Conservation (phyloP, 2,329 filamentous ascomycete species). For the Simplicillium aogashimaense region DNA sequence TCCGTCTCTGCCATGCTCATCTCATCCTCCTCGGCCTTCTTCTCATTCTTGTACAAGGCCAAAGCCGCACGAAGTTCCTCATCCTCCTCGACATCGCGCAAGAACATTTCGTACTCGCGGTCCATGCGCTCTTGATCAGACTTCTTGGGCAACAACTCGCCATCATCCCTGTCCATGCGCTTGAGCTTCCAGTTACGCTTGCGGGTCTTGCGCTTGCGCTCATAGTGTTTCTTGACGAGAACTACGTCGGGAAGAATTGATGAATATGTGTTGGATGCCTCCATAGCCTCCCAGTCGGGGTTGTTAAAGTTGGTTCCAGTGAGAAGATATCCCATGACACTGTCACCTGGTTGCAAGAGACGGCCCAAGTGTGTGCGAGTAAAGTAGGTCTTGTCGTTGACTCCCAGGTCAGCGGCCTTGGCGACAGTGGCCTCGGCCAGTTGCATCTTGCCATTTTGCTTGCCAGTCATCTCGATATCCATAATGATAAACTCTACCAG, state of each 20-base stretch:
- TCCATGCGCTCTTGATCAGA: conserved; percentile 82
- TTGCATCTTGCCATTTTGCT: conserved; percentile 69
- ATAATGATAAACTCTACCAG: conserved; percentile 90
- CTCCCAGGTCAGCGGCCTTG: conserved; percentile 74
- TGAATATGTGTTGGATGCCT: conserved; percentile 65
- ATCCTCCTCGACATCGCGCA: conserved; percentile 94
- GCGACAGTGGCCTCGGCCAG: conserved; percentile 85
- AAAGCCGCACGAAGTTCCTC: conserved; percentile 75
- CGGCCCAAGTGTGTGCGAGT: conserved; percentile 82
- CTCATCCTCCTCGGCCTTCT: conserved; percentile 44
- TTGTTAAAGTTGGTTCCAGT: conserved; percentile 91
- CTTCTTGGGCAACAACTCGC: conserved; percentile 77
- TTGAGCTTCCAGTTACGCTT: conserved; percentile 87
- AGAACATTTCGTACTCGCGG: conserved; percentile 92
- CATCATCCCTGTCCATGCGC: conserved; percentile 85
- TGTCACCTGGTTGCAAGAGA: conserved; percentile 80
- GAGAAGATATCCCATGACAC: conserved; percentile 88
- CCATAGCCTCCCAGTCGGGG: conserved; percentile 70
- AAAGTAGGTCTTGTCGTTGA: conserved; percentile 82
- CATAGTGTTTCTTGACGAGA: conserved; percentile 94
- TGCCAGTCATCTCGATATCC: conserved; percentile 76
- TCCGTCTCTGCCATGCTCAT: conserved; percentile 59
- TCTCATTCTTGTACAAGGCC: conserved; percentile 70
- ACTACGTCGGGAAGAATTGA: conserved; percentile 83
- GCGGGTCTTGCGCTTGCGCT: conserved; percentile 70